These are phyloP conservation scores for Cyberlindnera subsufficiens DNA, from an alignment of 805 yeast species.

Conservation along the genomic window DNA sequence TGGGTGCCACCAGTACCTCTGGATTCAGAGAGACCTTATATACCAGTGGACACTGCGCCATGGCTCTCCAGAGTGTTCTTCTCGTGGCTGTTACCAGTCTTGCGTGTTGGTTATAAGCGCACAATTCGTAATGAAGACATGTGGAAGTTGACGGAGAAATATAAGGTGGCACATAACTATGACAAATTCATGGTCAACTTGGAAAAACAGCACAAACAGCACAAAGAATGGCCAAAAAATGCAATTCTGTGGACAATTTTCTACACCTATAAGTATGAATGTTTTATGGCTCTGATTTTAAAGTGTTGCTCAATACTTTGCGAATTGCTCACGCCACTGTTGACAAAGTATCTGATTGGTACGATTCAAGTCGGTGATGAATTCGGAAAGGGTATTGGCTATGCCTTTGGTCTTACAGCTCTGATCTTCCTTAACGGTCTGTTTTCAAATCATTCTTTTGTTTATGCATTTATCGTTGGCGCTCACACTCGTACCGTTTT, in stretches of 20 bases:
- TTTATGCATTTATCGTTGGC: constrained; percentile 52
- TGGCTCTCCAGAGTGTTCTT: constrained; percentile 38
- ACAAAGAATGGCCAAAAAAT: constrained; percentile 16
- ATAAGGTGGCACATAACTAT: constrained; percentile 33
- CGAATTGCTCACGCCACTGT: constrained; percentile 36
- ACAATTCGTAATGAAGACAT: constrained; percentile 61
- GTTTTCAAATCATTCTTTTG: constrained; percentile 56
- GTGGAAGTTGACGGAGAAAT: constrained; percentile 35
- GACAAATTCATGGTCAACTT: constrained; percentile 28
- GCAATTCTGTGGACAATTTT: constrained; percentile 29
- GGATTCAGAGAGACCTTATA: constrained; percentile 38
- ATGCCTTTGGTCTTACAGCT: constrained; percentile 58
- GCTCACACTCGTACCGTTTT: constrained; percentile 61
- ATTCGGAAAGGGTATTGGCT: constrained; percentile 58
- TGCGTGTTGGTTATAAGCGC: constrained; percentile 61
- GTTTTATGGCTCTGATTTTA: neutral
- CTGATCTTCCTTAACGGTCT: constrained; percentile 44
- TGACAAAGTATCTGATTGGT: constrained; percentile 43
- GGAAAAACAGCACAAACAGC: constrained; percentile 24
- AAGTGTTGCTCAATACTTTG: neutral
- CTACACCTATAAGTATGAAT: constrained; percentile 1
- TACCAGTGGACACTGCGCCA: constrained; percentile 35
- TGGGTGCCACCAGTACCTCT: constrained; percentile 43
- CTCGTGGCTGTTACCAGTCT: constrained; percentile 60
- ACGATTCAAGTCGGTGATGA: constrained; percentile 39